Conservation (phyloP, 345 rosid genomes). For the Gossypium mustelinum region DNA sequence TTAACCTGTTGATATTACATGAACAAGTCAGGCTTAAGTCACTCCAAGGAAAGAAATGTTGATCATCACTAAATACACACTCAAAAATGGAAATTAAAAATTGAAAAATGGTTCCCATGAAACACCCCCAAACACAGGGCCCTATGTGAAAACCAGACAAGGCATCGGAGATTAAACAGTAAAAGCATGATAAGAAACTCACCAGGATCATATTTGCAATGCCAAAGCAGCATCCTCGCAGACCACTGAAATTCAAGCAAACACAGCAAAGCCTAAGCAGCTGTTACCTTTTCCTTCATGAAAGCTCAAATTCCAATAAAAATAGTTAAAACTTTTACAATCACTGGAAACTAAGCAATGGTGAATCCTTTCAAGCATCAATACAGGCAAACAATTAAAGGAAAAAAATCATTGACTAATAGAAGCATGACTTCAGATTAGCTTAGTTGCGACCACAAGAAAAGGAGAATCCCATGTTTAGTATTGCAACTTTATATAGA, state of each 20-base stretch:
- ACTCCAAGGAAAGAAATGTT: constrained; percentile 10
- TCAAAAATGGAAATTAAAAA: neutral
- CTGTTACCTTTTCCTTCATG: constrained; percentile 12
- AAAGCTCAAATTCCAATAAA: constrained; percentile 18
- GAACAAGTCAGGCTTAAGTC: constrained; percentile 19
- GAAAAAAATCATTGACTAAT: neutral
- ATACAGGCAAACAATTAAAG: neutral
- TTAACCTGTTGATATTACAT: constrained; percentile 53
- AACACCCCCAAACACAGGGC: neutral
- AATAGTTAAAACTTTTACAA: neutral
- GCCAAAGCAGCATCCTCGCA: constrained; percentile 92
- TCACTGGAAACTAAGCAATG: constrained; percentile 8
- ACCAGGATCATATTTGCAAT: constrained; percentile 98
- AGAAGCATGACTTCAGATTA: neutral
- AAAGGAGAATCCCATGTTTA: constrained; percentile 1
- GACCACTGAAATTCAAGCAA: constrained; percentile 59
- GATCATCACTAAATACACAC: constrained; percentile 2
- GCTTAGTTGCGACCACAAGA: neutral
- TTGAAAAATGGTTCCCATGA: neutral
- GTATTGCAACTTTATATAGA: constrained; percentile 22
- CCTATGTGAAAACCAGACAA: neutral
- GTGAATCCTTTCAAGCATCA: neutral
- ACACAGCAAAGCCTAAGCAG: constrained; percentile 32
- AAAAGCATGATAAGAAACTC: constrained; percentile 35
- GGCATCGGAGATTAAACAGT: neutral